A percentile compares a stretch with the other conserved stretches of the same genome.
These are phyloP conservation scores for Asclepias syriaca DNA, from an alignment of 257 asterid genomes.

Conservation along the genomic window DNA sequence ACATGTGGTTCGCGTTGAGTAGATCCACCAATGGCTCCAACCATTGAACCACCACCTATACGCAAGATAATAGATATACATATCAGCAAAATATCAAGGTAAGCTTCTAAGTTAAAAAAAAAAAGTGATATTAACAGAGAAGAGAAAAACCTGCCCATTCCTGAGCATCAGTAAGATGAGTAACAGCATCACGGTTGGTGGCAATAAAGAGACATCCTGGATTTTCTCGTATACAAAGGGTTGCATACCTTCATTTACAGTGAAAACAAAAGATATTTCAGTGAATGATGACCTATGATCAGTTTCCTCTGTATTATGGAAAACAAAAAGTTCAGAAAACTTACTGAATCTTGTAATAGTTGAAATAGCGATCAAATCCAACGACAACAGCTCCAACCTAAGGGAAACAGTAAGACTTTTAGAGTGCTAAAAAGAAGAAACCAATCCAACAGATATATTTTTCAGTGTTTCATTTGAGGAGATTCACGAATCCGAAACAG, in stretches of 20 bases:
- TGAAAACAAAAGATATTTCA: constrained; percentile 3
- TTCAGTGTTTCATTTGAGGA: not conserved
- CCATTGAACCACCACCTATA: constrained; percentile 95
- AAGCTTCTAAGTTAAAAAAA: not conserved
- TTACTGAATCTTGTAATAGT: constrained; percentile 94
- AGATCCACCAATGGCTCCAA: constrained; percentile 82
- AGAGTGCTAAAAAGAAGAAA: not conserved
- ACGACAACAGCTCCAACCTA: constrained; percentile 99
- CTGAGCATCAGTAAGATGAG: constrained; percentile 99
- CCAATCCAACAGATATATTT: not conserved
- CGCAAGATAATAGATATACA: constrained; percentile 12
- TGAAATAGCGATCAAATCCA: constrained; percentile 96
- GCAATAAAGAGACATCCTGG: constrained; percentile 98
- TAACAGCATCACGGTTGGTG: constrained; percentile 95
- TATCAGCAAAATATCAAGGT: not conserved
- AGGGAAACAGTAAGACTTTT: constrained; percentile 11
- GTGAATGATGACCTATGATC: not conserved
- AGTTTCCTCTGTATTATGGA: not conserved
- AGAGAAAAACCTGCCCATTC: constrained; percentile 93
- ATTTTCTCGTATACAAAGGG: constrained; percentile 93
- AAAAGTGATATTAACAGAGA: not conserved
- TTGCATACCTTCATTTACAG: constrained; percentile 68
- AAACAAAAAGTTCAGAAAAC: constrained; percentile 17
- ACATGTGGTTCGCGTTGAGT: constrained; percentile 85
- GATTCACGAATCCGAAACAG: not conserved